Base-by-base conservation (phyloP, 257 asterid species). In the Scutellaria minor region DNA sequence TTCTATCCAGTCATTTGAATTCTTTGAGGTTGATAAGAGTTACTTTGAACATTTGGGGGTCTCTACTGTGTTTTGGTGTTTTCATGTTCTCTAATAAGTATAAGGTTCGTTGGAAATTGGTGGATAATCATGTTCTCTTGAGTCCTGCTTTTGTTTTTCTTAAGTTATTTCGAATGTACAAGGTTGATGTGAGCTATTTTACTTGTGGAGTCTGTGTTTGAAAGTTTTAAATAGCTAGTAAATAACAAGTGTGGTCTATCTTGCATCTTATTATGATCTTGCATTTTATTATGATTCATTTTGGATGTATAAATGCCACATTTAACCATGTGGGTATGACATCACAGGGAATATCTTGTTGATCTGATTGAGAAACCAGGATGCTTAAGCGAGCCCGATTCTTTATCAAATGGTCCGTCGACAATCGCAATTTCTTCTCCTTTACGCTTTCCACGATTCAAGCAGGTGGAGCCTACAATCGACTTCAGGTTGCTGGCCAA, bases 331-430 rank as follows among this genome's bases (percentile, higher is more conserved):
- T 66, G 72, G 68, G 20, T 62, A 69, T 70, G 72, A 40, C 74
- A 60, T 71, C 68, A 56, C 94, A 92, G 98, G 96, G 98, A 92
- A 77, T 88, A 79, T 83, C 83, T 89, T 68, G 85, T 92, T 75
- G 98, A 92, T 85, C 83, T 92, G 87, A 70, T 90, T 67, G 88
- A 82, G 75, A 80, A 79, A 70, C 98, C 98, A 64, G 98, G 98
- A 71, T 80, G 81, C 69, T 78, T 92, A 68, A 80, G 81, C 41
- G 94, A 85, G 74, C 98, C 98, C 5, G 95, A 92, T 84, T 92
- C 98, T 59, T 78, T 84, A 87, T 83, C 88, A 74, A 92, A 92
- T 78, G 98, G 98, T 69, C 96, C 96, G 27, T 84, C 90, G 66
- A 89, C 96, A 72, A 89, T 92, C 80, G 80, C 90, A 71, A 85